Base-by-base conservation (phyloP, 2,329 filamentous ascomycete genomes). In the Cercospora sp. region DNA sequence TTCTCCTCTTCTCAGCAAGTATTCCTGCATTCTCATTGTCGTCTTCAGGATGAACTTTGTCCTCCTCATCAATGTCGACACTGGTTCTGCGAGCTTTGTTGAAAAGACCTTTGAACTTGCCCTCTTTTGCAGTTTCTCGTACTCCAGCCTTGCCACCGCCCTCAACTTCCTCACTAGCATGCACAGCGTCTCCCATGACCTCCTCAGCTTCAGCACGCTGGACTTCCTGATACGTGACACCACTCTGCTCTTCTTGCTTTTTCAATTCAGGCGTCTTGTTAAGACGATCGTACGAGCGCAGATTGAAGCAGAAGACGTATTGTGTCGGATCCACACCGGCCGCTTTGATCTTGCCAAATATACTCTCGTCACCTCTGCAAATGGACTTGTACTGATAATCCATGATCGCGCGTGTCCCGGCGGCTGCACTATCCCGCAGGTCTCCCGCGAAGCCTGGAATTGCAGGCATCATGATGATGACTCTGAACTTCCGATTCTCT, bases 321-420 rank as follows among this genome's bases (percentile, higher is more conserved):
- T 97, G 81, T 73, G 75, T 86, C 0, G 94, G 93, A 73, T 97
- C 89, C 1, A 95, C 87, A 1, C 91, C 93, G 70, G 91, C 84
- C 6, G 87, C 87, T 66, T 84, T 83, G 67, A 97, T 88, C 76
- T 91, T 90, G 45, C 87, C 93, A 74, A 91, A 95, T 63, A 99
- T 98, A 4, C 93, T 97, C 77, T 98, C 85, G 71, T 96, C 90
- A 5, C 95, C 95, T 55, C 95, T 90, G 76, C 91, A 92, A 72
- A 99, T 96, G 0, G 93, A 96, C 80, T 96, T 96, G 84, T 95
- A 99, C 78, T 98, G 95, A 76, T 97, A 98, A 78, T 98, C 94
- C 93, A 99, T 98, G 75, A 98, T 99, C 10, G 94, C 94, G 60
- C 93, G 83, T 0, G 94, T 98, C 9, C 94, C 94, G 1, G 88